phyloP scores from a whole-genome alignment of 805 yeast genomes.

The Yarrowia sp. region DNA sequence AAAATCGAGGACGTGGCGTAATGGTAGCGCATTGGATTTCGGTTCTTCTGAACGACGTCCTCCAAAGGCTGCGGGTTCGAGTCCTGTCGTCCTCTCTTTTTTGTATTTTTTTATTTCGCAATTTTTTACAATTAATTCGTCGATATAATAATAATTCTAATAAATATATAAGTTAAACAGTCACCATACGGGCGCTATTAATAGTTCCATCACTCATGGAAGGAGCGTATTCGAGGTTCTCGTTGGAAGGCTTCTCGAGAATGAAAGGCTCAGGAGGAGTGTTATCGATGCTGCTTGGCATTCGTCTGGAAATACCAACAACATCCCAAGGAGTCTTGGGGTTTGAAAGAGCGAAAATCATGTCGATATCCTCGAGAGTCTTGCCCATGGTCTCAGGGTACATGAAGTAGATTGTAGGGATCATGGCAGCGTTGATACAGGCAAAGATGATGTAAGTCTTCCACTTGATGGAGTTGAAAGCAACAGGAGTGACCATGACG shows the following conservation, averaged over 20 bases:
- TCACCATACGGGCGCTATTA: background rate
- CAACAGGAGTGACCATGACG: slow-evolving; percentile 10
- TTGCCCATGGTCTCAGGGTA: slow-evolving; percentile 19
- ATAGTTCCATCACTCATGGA: background rate
- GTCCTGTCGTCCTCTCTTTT: slow-evolving; percentile 23
- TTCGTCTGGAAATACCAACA: slow-evolving; percentile 39
- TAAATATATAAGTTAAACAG: background rate
- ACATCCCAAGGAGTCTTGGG: slow-evolving; percentile 46
- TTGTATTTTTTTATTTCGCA: background rate
- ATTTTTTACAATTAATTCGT: background rate
- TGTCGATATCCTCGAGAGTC: slow-evolving; percentile 12
- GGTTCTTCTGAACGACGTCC: slow-evolving; percentile 25
- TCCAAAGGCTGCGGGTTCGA: slow-evolving; percentile 27
- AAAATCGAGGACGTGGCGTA: slow-evolving; percentile 16
- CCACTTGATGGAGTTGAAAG: slow-evolving; percentile 14
- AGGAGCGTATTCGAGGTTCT: background rate
- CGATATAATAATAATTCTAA: background rate
- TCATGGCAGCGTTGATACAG: slow-evolving; percentile 14
- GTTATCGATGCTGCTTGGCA: slow-evolving; percentile 32
- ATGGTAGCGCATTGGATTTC: slow-evolving; percentile 26
- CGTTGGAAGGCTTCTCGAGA: slow-evolving; percentile 7
- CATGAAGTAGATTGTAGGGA: slow-evolving; percentile 16
- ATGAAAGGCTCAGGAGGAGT: background rate
- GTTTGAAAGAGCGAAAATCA: slow-evolving; percentile 31
- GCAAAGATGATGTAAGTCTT: slow-evolving; percentile 2